Conservation (phyloP, 257 asterid species). For the Paulownia fortunei region DNA sequence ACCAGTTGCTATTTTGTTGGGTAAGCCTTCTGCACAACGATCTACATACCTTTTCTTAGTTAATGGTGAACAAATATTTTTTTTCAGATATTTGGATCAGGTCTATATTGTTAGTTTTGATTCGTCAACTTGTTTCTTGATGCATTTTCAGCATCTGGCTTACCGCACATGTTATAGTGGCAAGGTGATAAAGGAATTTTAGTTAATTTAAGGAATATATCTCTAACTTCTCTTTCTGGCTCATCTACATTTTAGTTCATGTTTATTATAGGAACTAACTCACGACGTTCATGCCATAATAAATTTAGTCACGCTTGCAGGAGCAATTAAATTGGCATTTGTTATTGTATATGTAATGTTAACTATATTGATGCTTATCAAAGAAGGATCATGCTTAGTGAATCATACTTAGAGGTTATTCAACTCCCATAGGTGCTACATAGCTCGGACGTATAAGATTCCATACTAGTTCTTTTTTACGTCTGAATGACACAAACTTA, state of each 20-base stretch:
- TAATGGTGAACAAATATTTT: neutral
- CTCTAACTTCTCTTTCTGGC: neutral
- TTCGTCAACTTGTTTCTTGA: conserved; percentile 11
- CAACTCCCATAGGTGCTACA: conserved; percentile 10
- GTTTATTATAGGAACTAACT: neutral
- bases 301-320: neutral
- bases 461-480: conserved; percentile 11
- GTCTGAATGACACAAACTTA: neutral
- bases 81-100: conserved; percentile 11
- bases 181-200: conserved; percentile 7
- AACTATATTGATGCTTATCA: conserved; percentile 5
- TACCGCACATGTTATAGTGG: neutral
- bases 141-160: conserved; percentile 23
- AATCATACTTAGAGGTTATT: conserved; percentile 18
- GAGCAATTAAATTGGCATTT: neutral
- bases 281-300: neutral
- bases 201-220: neutral
- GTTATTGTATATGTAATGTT: conserved; percentile 9
- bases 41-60: neutral
- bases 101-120: neutral
- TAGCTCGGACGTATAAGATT: neutral
- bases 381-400: neutral
- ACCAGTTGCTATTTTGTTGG: conserved; percentile 78
- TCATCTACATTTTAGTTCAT: neutral
- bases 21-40: conserved; percentile 50